Evolutionary conservation across 2,329 filamentous ascomycete species (phyloP).

Genomic region (Diaporthe helianthi): DNA sequence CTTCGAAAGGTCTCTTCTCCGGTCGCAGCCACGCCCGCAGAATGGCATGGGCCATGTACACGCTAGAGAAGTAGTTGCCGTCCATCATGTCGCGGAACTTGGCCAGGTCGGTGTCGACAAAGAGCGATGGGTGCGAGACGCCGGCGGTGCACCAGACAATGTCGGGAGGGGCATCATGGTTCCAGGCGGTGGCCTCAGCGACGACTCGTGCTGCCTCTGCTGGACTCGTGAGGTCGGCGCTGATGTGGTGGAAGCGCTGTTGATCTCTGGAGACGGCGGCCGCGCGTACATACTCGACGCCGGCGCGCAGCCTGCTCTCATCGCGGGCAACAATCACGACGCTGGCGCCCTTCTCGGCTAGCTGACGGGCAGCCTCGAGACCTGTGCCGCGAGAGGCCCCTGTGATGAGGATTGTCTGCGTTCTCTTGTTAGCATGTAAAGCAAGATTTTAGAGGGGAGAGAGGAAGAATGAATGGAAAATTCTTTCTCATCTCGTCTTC

Average conservation of each 20-base stretch:
- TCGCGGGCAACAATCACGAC: slow-evolving; percentile 85
- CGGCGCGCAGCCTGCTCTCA: slow-evolving; percentile 73
- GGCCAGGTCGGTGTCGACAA: slow-evolving; percentile 45
- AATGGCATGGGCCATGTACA: slow-evolving; percentile 48
- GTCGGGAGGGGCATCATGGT: slow-evolving; percentile 64
- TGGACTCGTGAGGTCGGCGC: slow-evolving; percentile 67
- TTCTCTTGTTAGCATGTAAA: slow-evolving; percentile 18
- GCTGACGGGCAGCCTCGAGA: slow-evolving; percentile 72
- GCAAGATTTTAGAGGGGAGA: not conserved
- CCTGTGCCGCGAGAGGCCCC: slow-evolving; percentile 95
- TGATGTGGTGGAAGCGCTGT: slow-evolving; percentile 71
- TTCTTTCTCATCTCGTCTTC: not conserved
- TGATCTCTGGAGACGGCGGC: slow-evolving; percentile 46
- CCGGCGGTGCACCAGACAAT: slow-evolving; percentile 73
- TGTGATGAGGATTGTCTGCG: slow-evolving; percentile 86
- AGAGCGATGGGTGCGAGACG: slow-evolving; percentile 59
- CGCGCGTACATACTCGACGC: slow-evolving; percentile 51
- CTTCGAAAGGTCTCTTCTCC: not conserved
- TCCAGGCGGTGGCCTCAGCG: slow-evolving; percentile 67
- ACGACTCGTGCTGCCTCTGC: slow-evolving; percentile 65
- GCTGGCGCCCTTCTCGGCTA: slow-evolving; percentile 84
- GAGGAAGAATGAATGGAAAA: not conserved
- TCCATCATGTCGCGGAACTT: slow-evolving; percentile 47
- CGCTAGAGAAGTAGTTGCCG: slow-evolving; percentile 49
- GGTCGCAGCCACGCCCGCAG: slow-evolving; percentile 42